Percentiles rank a stretch among this genome's conserved stretches.
phyloP scores from a whole-genome alignment of 2,329 filamentous ascomycete species.

The Pseudogymnoascus sp. region DNA sequence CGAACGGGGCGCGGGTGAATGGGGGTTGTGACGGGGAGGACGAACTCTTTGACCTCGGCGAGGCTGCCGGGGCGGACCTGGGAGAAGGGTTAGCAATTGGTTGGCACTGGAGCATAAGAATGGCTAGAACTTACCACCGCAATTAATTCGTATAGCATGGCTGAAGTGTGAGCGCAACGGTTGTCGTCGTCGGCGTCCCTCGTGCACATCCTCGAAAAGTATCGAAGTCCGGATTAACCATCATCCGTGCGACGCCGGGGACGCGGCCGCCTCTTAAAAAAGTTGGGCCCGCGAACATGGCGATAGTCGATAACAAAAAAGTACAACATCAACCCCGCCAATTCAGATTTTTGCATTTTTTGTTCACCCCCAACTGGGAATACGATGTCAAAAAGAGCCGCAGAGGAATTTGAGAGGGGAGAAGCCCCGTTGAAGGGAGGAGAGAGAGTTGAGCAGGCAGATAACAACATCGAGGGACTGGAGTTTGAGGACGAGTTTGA shows the following conservation, averaged over 20 bases:
- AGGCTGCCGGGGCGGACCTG: conserved; percentile 90
- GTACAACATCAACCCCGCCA: conserved; percentile 7
- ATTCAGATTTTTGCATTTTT: conserved; percentile 4
- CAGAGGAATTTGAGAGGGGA: conserved; percentile 40
- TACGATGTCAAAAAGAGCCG: conserved; percentile 54
- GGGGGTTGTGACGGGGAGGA: conserved; percentile 23
- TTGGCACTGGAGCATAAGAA: background rate
- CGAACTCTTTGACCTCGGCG: conserved; percentile 89
- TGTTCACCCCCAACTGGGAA: background rate
- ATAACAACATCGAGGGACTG: conserved; percentile 59
- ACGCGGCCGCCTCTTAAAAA: conserved; percentile 8
- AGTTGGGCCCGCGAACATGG: conserved; percentile 3
- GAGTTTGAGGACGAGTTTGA: conserved; percentile 96
- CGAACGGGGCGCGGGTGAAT: background rate
- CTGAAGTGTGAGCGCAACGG: background rate
- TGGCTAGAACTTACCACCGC: conserved; percentile 62
- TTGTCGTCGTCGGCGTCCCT: background rate
- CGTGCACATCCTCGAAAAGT: background rate
- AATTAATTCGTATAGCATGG: conserved; percentile 96
- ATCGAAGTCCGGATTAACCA: background rate
- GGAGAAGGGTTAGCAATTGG: conserved; percentile 17
- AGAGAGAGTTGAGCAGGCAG: conserved; percentile 54
- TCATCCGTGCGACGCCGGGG: background rate
- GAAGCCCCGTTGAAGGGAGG: conserved; percentile 51
- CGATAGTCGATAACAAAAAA: conserved; percentile 20